phyloP scores from a whole-genome alignment of 75 land plant species.

The Isoetes taiwanensis region DNA sequence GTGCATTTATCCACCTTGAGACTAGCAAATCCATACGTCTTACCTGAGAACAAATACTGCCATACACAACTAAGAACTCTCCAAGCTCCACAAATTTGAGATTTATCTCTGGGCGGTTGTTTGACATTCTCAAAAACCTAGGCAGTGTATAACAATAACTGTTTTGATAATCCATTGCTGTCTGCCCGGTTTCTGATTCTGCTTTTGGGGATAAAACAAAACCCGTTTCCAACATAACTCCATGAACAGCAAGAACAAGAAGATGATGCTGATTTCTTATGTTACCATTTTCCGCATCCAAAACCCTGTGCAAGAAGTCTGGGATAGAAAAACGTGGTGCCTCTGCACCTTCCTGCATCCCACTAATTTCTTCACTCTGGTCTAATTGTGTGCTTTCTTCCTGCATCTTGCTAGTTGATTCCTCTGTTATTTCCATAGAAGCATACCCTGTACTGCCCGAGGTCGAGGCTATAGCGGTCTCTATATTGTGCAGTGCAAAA shows the following conservation, averaged over 20 bases:
- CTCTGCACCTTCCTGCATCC: background rate
- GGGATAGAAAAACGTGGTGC: slow-evolving; percentile 24
- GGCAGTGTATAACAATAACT: background rate
- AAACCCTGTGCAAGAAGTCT: slow-evolving; percentile 37
- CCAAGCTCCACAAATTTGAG: background rate
- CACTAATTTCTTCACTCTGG: background rate
- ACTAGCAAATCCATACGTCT: slow-evolving; percentile 26
- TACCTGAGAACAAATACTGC: background rate
- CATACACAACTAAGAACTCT: background rate
- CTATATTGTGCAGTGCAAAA: background rate
- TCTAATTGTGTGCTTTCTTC: background rate
- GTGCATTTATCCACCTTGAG: slow-evolving; percentile 2
- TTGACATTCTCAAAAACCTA: slow-evolving; percentile 9
- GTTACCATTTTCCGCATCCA: slow-evolving; percentile 30
- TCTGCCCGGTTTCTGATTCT: too few relatives aligned
- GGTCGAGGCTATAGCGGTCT: background rate
- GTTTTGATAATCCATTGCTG: slow-evolving; percentile 22
- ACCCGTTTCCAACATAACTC: slow-evolving; percentile 72
- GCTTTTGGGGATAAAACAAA: too few relatives aligned
- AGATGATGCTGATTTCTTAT: slow-evolving; percentile 15
- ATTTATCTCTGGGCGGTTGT: slow-evolving; percentile 44
- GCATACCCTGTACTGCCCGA: background rate
- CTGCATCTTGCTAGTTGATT: background rate
- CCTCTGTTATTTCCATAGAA: slow-evolving; percentile 11
- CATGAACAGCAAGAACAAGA: slow-evolving; percentile 54